Percentiles rank a stretch among this genome's conserved stretches.
Evolutionary conservation across 352 stramenopile genomes (phyloP).

Genomic region (Pythium phragmitis): DNA sequence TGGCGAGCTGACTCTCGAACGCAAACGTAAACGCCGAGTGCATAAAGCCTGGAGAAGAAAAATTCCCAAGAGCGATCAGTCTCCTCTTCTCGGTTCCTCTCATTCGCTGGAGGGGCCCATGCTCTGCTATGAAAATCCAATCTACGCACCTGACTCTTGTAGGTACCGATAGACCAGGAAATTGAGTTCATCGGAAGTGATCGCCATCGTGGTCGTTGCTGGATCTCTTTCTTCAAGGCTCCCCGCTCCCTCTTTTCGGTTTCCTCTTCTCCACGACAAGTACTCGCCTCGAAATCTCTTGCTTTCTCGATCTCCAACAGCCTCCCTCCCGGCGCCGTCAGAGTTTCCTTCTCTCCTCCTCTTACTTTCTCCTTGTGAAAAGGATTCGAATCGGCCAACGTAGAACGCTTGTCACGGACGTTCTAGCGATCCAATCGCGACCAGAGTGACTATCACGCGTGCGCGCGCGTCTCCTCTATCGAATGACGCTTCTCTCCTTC

Average conservation of each 20-base stretch:
- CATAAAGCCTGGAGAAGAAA: slow-evolving; percentile 78
- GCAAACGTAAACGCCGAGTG: slow-evolving; percentile 99
- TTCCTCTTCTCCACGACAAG: neutral
- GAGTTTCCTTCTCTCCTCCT: neutral
- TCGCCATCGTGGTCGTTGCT: slow-evolving; percentile 57
- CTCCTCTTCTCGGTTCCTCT: neutral
- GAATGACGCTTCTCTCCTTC: neutral
- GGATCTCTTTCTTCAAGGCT: neutral
- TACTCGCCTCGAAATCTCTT: neutral
- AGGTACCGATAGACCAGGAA: slow-evolving; percentile 98
- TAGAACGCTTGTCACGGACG: neutral
- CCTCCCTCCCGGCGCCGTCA: neutral
- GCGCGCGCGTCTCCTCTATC: slow-evolving; percentile 12
- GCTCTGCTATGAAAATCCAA: neutral
- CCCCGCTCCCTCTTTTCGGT: neutral
- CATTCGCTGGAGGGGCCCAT: neutral
- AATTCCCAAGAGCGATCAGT: neutral
- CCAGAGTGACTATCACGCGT: neutral
- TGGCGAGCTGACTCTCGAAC: slow-evolving; percentile 96
- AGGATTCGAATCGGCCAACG: neutral
- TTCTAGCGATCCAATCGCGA: neutral
- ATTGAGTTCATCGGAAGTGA: slow-evolving; percentile 97
- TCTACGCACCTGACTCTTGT: slow-evolving; percentile 90
- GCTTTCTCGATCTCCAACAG: neutral
- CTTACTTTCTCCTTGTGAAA: neutral